Evolutionary conservation across 1,139 yeast species (phyloP).

Genomic region (Yamadazyma atlantica): DNA sequence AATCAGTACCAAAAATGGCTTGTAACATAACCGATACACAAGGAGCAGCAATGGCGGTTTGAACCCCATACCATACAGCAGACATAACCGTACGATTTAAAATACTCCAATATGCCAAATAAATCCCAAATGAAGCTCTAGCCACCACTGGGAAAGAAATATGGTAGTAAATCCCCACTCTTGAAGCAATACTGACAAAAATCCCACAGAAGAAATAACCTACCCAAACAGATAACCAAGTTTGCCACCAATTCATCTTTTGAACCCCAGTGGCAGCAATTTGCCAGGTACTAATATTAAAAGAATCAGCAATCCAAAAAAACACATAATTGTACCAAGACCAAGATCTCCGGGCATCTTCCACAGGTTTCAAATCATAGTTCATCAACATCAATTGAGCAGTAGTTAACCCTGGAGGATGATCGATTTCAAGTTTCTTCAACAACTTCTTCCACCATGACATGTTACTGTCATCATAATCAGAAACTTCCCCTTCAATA

Average conservation of each 20-base stretch:
- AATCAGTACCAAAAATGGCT: constrained; percentile 64
- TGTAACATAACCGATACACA: constrained; percentile 73
- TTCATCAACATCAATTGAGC: constrained; percentile 65
- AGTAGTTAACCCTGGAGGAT: constrained; percentile 35
- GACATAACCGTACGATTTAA: constrained; percentile 81
- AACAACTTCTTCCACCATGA: constrained; percentile 18
- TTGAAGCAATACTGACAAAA: constrained; percentile 62
- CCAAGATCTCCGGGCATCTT: constrained; percentile 69
- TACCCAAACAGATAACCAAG: constrained; percentile 82
- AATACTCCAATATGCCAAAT: constrained; percentile 80
- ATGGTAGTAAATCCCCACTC: constrained; percentile 74
- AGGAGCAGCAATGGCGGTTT: constrained; percentile 79
- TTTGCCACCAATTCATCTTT: constrained; percentile 81
- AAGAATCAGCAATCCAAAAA: constrained; percentile 86
- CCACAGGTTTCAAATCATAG: constrained; percentile 76
- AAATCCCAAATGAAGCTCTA: constrained; percentile 73
- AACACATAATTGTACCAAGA: constrained; percentile 75
- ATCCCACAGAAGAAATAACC: constrained; percentile 63
- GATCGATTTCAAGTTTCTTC: constrained; percentile 23
- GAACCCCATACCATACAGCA: constrained; percentile 83
- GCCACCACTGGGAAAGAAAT: constrained; percentile 76
- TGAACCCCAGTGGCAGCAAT: constrained; percentile 82
- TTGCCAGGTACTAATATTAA: constrained; percentile 88
- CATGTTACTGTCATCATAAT: constrained; percentile 10
- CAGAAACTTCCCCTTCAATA: constrained; percentile 15